Percentiles rank a stretch among this genome's conserved stretches.
Conservation (phyloP, 2,329 filamentous ascomycete genomes). For the Hypoxylon sp. region DNA sequence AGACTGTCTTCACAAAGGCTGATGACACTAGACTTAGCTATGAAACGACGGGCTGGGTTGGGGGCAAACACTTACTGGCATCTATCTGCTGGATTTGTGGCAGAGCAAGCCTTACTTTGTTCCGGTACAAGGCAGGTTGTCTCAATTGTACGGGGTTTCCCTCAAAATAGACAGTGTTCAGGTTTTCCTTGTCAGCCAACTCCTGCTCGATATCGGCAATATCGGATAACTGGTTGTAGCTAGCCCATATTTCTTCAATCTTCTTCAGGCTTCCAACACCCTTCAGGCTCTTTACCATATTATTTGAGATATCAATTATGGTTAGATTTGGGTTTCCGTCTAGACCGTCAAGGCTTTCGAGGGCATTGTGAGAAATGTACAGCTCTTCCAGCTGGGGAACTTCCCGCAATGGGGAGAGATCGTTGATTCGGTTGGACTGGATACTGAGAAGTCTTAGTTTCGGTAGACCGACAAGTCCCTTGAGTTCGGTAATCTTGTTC, state of each 20-base stretch:
- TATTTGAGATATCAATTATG: slow-evolving; percentile 89
- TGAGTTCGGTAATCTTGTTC: slow-evolving; percentile 91
- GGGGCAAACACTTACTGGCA: slow-evolving; percentile 76
- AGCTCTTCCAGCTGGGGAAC: slow-evolving; percentile 86
- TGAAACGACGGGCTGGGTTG: not conserved
- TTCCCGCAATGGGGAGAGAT: slow-evolving; percentile 77
- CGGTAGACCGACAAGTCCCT: slow-evolving; percentile 75
- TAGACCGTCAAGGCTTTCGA: slow-evolving; percentile 79
- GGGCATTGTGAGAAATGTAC: slow-evolving; percentile 94
- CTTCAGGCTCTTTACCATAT: slow-evolving; percentile 77
- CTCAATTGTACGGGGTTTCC: slow-evolving; percentile 87
- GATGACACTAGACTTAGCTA: slow-evolving; percentile 23
- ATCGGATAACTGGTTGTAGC: slow-evolving; percentile 81
- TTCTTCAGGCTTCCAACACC: slow-evolving; percentile 74
- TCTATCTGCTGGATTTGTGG: slow-evolving; percentile 94
- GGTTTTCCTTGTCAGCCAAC: slow-evolving; percentile 77
- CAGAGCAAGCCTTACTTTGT: slow-evolving; percentile 88
- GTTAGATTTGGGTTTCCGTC: slow-evolving; percentile 72
- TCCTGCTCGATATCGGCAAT: slow-evolving; percentile 84
- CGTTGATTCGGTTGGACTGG: slow-evolving; percentile 90
- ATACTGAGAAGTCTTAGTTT: slow-evolving; percentile 90
- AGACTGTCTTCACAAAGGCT: slow-evolving; percentile 43
- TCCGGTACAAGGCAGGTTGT: slow-evolving; percentile 86
- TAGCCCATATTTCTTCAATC: slow-evolving; percentile 93
- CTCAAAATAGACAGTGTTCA: slow-evolving; percentile 96